Evolutionary conservation across 768 basidiomycete genomes (phyloP).

Genomic region (Rhizopogon vesiculosus): DNA sequence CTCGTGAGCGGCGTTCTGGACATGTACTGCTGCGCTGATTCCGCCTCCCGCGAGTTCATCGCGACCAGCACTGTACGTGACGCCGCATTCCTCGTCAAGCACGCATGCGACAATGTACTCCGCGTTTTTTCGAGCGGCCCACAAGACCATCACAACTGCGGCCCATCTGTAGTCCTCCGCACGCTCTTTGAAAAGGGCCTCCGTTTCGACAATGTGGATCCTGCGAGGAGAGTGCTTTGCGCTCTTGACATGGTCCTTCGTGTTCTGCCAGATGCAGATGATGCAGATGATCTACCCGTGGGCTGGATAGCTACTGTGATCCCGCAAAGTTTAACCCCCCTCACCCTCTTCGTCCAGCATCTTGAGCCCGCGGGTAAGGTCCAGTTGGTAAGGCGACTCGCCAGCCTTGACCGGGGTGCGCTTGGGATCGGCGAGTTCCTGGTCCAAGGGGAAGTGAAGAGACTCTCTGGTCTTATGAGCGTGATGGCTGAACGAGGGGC

Average conservation of each 20-base stretch:
- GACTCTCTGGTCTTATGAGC: neutral
- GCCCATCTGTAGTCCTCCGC: slow-evolving; percentile 50
- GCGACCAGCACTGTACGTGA: slow-evolving; percentile 7
- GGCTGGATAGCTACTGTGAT: slow-evolving; percentile 52
- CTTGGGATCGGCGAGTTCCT: slow-evolving; percentile 45
- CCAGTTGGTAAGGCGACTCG: slow-evolving; percentile 49
- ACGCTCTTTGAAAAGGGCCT: slow-evolving; percentile 50
- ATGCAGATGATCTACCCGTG: slow-evolving; percentile 7
- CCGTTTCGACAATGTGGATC: slow-evolving; percentile 41
- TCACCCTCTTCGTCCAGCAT: slow-evolving; percentile 50
- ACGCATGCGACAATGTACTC: slow-evolving; percentile 49
- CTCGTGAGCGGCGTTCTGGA: slow-evolving; percentile 44
- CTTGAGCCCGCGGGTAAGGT: slow-evolving; percentile 54
- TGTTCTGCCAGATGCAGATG: slow-evolving; percentile 41
- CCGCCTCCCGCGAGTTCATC: slow-evolving; percentile 25
- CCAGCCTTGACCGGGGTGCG: slow-evolving; percentile 50
- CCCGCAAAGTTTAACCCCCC: slow-evolving; percentile 50
- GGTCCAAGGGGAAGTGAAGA: slow-evolving; percentile 52
- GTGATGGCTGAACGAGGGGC: slow-evolving; percentile 25
- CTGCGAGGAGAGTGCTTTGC: slow-evolving; percentile 51
- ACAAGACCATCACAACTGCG: slow-evolving; percentile 26
- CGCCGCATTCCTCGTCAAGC: slow-evolving; percentile 41
- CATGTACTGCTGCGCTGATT: slow-evolving; percentile 50
- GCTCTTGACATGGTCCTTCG: slow-evolving; percentile 52
- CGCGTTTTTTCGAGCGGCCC: slow-evolving; percentile 32